Base-by-base conservation (phyloP, 2,329 filamentous ascomycete species). In the Domatiomyces globalis region DNA sequence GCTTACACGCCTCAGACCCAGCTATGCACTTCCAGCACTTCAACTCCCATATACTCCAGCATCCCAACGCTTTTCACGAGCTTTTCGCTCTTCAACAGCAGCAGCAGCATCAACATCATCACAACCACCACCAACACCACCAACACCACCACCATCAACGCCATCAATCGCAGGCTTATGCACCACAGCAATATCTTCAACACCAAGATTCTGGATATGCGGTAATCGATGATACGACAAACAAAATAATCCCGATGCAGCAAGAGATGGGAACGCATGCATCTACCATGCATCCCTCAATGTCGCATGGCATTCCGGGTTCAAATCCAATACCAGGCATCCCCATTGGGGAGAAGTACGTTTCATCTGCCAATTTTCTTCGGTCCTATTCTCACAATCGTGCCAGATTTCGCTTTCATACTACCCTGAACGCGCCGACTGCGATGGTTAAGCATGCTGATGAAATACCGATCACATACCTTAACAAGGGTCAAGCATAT, bases 401-500 rank as follows among this genome's bases (percentile, higher is more conserved):
- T 9, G 7, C 17, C 57, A 81, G 79, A 56, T 95, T 95, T 64
- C 86, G 92, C 43, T 96, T 87, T 64, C 85, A 92, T 64, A 84
- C 87, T 48, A 92, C 87, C 0, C 70, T 98, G 45, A 94, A 94
- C 65, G 90, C 92, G 1, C 88, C 90, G 2, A 98, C 92, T 0
- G 92, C 92, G 6, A 98, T 96, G 92, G 84, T 94, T 63, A 94
- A 85, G 66, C 82, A 88, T 55, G 70, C 81, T 1, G 85, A 94
- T 54, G 90, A 96, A 66, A 94, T 96, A 20, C 92, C 92, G 0
- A 80, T 96, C n/a, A 95, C 90, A 0, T 98, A 98, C 65, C 77
- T 98, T 17, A 98, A 98, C 71, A 96, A 96, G 68, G 89, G 90
- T 20, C 90, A 96, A 65, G 87, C 88, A 15, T 98, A 98, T 66